A percentile compares a stretch with the other conserved stretches of the same genome.
Conservation (phyloP, 163 green algal genomes). For the Scenedesmus sp. region DNA sequence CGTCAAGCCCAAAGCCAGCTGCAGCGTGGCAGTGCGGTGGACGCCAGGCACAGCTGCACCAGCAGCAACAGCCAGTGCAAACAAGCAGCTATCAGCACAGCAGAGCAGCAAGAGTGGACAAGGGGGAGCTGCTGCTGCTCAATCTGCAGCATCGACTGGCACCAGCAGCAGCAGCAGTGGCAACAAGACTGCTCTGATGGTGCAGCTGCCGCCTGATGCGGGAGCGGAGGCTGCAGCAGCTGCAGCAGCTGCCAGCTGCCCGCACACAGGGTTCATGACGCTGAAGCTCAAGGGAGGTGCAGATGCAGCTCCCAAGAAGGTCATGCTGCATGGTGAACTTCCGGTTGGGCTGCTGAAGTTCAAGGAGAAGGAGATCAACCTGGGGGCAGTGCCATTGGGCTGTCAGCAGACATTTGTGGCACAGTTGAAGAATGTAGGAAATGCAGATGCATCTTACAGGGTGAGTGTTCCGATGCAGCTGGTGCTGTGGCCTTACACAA, state of each 20-base stretch:
- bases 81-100: conserved; percentile 10
- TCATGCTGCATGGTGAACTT: conserved; percentile 66
- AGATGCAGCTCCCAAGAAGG: conserved; percentile 56
- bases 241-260: conserved; percentile 3
- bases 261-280: conserved; percentile 40
- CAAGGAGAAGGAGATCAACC: conserved; percentile 69
- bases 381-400: conserved; percentile 64
- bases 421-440: conserved; percentile 69
- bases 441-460: conserved; percentile 73
- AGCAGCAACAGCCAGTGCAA: background rate
- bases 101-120: background rate
- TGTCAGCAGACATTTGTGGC: conserved; percentile 61
- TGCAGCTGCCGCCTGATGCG: background rate
- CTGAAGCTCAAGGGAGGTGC: conserved; percentile 40
- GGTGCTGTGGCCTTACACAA: background rate
- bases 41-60: conserved; percentile 51
- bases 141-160: background rate
- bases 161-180: background rate
- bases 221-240: background rate
- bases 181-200: background rate
- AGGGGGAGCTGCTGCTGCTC: background rate
- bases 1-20: conserved; percentile 59
- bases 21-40: conserved; percentile 69
- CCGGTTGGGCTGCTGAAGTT: conserved; percentile 68
- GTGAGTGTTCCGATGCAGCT: conserved; percentile 36